These are phyloP conservation scores for Hemileccinum rubropunctum DNA, from an alignment of 768 basidiomycete species.

Conservation along the genomic window DNA sequence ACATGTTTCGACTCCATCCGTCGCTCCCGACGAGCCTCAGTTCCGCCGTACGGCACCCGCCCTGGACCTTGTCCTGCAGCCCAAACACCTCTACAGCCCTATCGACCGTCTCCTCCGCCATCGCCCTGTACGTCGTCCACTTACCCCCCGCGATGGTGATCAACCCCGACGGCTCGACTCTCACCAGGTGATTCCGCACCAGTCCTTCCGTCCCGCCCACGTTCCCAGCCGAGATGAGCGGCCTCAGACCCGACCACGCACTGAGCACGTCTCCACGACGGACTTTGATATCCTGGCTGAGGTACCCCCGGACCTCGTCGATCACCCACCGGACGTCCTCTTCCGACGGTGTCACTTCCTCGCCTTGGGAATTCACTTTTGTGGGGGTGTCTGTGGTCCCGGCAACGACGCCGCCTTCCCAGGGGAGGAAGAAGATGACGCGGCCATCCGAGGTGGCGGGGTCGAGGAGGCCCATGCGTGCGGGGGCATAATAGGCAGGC, in stretches of 20 bases:
- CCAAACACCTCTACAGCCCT: conserved; percentile 77
- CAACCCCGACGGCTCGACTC: conserved; percentile 75
- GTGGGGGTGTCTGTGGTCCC: conserved; percentile 92
- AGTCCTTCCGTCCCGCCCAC: conserved; percentile 79
- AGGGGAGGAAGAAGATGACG: conserved; percentile 98
- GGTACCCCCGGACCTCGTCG: conserved; percentile 87
- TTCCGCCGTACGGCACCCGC: conserved; percentile 73
- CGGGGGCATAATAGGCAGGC: conserved; percentile 94
- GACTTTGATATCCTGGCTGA: conserved; percentile 90
- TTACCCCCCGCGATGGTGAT: conserved; percentile 96
- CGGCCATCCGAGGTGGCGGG: conserved; percentile 94
- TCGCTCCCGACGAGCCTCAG: conserved; percentile 88
- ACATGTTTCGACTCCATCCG: conserved; percentile 95
- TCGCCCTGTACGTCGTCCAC: conserved; percentile 96
- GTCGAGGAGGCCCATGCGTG: conserved; percentile 92
- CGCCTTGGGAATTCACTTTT: conserved; percentile 46
- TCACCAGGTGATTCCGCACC: conserved; percentile 91
- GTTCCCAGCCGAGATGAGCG: conserved; percentile 79
- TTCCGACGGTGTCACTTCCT: conserved; percentile 80
- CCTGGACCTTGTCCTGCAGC: conserved; percentile 52
- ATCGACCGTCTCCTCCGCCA: conserved; percentile 96
- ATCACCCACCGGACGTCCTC: conserved; percentile 97
- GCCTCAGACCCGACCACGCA: conserved; percentile 92
- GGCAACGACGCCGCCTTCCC: conserved; percentile 97
- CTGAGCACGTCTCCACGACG: conserved; percentile 92